Base-by-base conservation (phyloP, 108 stramenopile species). In the Pelagomonas calceolata region DNA sequence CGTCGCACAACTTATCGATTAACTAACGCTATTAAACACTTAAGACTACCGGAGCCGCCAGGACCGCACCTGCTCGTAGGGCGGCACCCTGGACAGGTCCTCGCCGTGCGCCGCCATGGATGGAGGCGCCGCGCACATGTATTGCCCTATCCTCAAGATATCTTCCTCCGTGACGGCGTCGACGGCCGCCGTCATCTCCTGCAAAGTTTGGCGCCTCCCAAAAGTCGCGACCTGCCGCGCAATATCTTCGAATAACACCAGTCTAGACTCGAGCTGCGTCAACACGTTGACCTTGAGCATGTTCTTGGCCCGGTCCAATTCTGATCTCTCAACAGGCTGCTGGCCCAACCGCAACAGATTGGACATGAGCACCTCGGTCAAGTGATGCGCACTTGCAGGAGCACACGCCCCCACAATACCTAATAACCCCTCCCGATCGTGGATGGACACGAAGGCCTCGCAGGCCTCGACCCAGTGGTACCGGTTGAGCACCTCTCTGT, bases 211-310 rank as follows among this genome's bases (percentile, higher is more conserved):
- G 31, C 94, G 79, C 67, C 82, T 78, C 18, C 93, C 94, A 76
- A 94, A 96, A 15, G 96, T 96, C 37, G 92, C 77, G 15, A 96
- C 80, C 82, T 99, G 98, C 32, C 98, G 83, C 0, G 91, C 95
- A 75, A 97, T 90, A 81, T 99, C 98, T 74, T 99, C 98, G 80
- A 92, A 96, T 65, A 95, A 74, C 17, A 99, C 84, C 68, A 94
- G 68, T 15, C 96, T 76, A 0, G 91, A 94, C 78, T 99, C 98
- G 37, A 99, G 80, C 71, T 98, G 94, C 45, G 93, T 96, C 76
- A 99, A 78, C 5, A 99, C 91, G 71, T 93, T 94, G 83, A 90
- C 91, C 77, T 93, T 94, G 64, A 99, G 87, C 97, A 96, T 96
- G 80, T 99, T 98, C 66, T 90, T 82, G 34, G 98, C 98, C 21